A percentile compares a stretch with the other conserved stretches of the same genome.
Evolutionary conservation across 2,329 filamentous ascomycete genomes (phyloP).

Genomic region (Aspergillus terreus): DNA sequence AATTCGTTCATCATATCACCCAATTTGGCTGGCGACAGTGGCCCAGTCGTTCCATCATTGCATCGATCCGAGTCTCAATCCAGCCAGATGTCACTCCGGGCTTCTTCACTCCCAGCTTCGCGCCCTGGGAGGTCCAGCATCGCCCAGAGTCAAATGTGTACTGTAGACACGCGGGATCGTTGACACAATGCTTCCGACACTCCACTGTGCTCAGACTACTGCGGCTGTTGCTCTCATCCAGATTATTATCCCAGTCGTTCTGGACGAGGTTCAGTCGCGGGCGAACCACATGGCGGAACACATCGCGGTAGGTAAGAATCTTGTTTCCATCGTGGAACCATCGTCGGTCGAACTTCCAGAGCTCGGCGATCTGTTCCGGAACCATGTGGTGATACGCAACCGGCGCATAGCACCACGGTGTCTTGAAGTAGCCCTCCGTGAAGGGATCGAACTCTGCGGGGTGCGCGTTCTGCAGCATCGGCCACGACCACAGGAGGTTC

Average conservation of each 20-base stretch:
- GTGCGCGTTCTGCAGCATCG: constrained; percentile 39
- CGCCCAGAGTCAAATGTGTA: constrained; percentile 2
- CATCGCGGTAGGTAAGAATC: constrained; percentile 23
- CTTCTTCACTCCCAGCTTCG: background rate
- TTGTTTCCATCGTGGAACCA: constrained; percentile 16
- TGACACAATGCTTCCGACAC: constrained; percentile 3
- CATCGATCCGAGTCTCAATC: constrained; percentile 3
- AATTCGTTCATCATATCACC: background rate
- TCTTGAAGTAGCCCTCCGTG: constrained; percentile 32
- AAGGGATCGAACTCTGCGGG: constrained; percentile 39
- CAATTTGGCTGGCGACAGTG: background rate
- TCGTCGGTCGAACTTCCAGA: constrained; percentile 40
- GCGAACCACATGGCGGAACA: constrained; percentile 22
- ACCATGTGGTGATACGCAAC: constrained; percentile 49
- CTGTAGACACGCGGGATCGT: constrained; percentile 5
- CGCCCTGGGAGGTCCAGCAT: constrained; percentile 2
- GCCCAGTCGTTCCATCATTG: background rate
- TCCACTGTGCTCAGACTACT: constrained; percentile 1
- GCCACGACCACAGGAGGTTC: constrained; percentile 43
- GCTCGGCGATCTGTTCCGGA: constrained; percentile 36
- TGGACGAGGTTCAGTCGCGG: constrained; percentile 7
- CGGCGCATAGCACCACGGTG: constrained; percentile 47
- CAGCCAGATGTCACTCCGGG: constrained; percentile 6
- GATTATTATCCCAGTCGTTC: constrained; percentile 23
- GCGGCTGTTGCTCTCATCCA: constrained; percentile 6